Base-by-base conservation (phyloP, 495 filamentous ascomycete genomes). In the Pyrenopolyporus hunteri region DNA sequence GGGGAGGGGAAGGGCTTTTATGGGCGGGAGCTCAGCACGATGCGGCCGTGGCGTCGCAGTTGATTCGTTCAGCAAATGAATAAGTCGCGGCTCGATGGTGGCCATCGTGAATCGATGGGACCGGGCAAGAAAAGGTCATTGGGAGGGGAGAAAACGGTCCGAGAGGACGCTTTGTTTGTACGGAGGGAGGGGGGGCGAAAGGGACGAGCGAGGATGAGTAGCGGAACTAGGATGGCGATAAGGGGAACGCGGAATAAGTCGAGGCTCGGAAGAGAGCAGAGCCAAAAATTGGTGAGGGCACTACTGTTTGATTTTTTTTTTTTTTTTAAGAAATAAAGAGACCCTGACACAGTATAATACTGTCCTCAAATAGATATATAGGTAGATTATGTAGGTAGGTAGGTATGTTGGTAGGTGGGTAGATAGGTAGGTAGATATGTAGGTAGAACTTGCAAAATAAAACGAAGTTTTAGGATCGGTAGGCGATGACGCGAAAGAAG, bases 41-140 rank as follows among this genome's bases (percentile, higher is more conserved):
- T 56, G 71, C 53, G 49, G 65, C 42, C 68, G 66, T 57, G 70
- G 70, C 45, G 69, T 73, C 32, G 55, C 56, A 59, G 71, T 76
- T 56, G 74, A 70, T 60, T 78, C 76, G 70, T 82, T 82, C 68
- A 85, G 75, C 48, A 85, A 75, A 68, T 82, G 78, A 63, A 82
- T 83, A 33, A 85, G 74, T 68, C 80, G 75, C 62, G 82, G 82
- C 78, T 85, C 82, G 71, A 83, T 83, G 51, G 79, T 83, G 63
- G 79, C 79, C 79, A 81, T 81, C 70, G 72, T 80, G 72, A 57
- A 52, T 61, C 54, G 65, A 66, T 59, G 58, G 63, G 26, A 49
- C 45, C 31, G 40, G 48, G 54, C 48, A 72, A 49, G 63, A 55
- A 54, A 64, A 59, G 56, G 49, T 64, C 57, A 69, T 69, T 64